Percentiles rank a stretch among this genome's conserved stretches.
These are phyloP conservation scores for Lentinula sp. DNA, from an alignment of 768 basidiomycete genomes.

Conservation along the genomic window DNA sequence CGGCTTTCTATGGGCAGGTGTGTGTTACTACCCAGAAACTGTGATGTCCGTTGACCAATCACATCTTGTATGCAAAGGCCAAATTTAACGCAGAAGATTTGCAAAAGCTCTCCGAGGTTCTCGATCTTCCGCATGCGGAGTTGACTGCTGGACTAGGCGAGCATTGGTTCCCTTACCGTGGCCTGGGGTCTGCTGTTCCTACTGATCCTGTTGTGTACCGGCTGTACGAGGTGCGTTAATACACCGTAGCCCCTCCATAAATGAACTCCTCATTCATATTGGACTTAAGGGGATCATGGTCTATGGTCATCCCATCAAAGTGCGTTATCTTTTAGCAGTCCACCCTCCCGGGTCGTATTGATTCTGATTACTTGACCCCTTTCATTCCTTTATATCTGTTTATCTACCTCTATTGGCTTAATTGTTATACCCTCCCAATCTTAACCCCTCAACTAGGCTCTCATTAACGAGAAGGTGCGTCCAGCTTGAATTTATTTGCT, in stretches of 20 bases:
- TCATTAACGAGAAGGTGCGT: constrained; percentile 71
- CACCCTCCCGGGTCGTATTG: background rate
- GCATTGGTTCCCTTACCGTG: constrained; percentile 74
- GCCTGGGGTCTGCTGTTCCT: constrained; percentile 64
- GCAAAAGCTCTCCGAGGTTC: constrained; percentile 37
- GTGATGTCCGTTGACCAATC: background rate
- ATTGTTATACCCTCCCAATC: background rate
- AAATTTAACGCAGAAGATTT: constrained; percentile 63
- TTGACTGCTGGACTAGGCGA: constrained; percentile 45
- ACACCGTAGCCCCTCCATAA: background rate
- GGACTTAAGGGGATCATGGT: constrained; percentile 55
- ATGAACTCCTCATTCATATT: background rate
- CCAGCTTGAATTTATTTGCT: background rate
- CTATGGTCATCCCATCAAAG: constrained; percentile 78
- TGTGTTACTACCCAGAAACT: constrained; percentile 7
- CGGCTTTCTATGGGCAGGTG: constrained; percentile 79
- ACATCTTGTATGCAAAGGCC: constrained; percentile 36
- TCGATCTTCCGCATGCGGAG: constrained; percentile 37
- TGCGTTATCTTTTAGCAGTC: constrained; percentile 16
- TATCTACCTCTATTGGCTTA: background rate
- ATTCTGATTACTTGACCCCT: background rate
- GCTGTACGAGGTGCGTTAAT: constrained; percentile 58
- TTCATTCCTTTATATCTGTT: background rate
- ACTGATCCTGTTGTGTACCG: constrained; percentile 79
- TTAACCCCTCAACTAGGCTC: constrained; percentile 32